A percentile compares a stretch with the other conserved stretches of the same genome.
Conservation (phyloP, 148 eudicot species). For the Oxyria digyna region DNA sequence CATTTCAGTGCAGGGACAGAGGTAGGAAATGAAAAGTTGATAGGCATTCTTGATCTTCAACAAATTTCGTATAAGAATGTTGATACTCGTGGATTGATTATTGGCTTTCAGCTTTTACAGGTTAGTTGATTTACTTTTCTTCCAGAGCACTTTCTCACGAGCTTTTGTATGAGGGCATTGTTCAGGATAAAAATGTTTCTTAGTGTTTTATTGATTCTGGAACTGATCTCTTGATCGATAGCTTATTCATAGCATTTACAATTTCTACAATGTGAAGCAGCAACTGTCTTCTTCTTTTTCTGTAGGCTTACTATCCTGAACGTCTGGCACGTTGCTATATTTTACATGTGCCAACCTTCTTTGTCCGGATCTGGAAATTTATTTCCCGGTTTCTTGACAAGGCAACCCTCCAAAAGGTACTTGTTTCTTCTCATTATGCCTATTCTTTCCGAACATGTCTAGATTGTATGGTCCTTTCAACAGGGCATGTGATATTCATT, state of each 20-base stretch:
- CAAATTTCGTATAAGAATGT: slow-evolving; percentile 33
- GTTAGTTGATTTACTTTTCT: slow-evolving; percentile 14
- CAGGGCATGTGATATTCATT: neutral
- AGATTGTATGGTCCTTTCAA: neutral
- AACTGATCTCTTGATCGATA: neutral
- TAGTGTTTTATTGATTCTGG: neutral
- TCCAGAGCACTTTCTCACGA: neutral
- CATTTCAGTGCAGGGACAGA: slow-evolving; percentile 35
- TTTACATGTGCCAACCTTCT: slow-evolving; percentile 37
- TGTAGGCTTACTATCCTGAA: slow-evolving; percentile 50
- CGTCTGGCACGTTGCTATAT: slow-evolving; percentile 35
- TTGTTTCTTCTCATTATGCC: neutral
- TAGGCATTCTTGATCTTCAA: slow-evolving; percentile 39
- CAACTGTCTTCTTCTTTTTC: neutral
- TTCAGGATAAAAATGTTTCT: neutral
- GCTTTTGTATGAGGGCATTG: neutral
- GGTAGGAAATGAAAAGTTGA: slow-evolving; percentile 44
- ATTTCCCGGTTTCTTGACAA: slow-evolving; percentile 46
- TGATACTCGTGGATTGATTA: slow-evolving; percentile 44
- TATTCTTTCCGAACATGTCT: neutral
- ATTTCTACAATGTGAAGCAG: neutral
- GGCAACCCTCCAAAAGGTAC: slow-evolving; percentile 45
- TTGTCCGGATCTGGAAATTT: slow-evolving; percentile 36
- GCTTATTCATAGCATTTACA: neutral
- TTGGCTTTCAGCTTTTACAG: slow-evolving; percentile 54